Percentiles rank a stretch among this genome's conserved stretches.
Conservation (phyloP, 1,284 basidiomycete genomes). For the Tylopilus orsonianus region DNA sequence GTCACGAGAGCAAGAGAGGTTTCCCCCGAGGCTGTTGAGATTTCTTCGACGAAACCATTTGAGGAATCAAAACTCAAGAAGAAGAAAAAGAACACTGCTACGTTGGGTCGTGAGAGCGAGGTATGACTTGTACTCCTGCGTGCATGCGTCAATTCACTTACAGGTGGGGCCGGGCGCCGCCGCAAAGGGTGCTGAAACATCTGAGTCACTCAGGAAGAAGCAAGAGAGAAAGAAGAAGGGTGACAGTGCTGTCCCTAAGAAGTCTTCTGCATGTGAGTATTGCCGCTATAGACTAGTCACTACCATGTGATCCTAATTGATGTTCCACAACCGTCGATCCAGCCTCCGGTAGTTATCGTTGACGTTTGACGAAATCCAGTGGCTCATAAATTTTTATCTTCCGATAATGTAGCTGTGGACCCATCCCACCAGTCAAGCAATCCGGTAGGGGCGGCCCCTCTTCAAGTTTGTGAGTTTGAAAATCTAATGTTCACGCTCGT, state of each 20-base stretch:
- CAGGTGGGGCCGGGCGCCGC: conserved; percentile 10
- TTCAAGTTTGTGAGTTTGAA: conserved; percentile 2
- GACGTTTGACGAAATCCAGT: not conserved
- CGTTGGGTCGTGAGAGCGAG: conserved; percentile 4
- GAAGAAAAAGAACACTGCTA: not conserved
- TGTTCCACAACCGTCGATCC: conserved; percentile 7
- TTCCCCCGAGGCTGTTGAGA: not conserved
- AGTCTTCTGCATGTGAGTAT: conserved; percentile 17
- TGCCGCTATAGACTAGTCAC: not conserved
- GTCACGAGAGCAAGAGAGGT: conserved; percentile 3
- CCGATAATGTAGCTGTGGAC: conserved; percentile 9
- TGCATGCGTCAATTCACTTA: conserved; percentile 1
- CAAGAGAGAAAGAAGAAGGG: conserved; percentile 8
- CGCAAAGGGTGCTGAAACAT: not conserved
- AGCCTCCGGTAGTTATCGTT: conserved; percentile 9
- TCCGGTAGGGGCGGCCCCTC: not conserved
- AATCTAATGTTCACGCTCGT: not conserved
- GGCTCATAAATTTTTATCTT: not conserved
- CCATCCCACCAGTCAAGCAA: not conserved
- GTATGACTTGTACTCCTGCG: conserved; percentile 7
- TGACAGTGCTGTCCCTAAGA: conserved; percentile 1
- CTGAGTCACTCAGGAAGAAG: conserved; percentile 5
- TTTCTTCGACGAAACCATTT: not conserved
- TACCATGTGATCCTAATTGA: not conserved
- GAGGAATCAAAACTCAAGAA: not conserved